phyloP scores from a whole-genome alignment of 108 stramenopile species.

The Nitzschia sp. region DNA sequence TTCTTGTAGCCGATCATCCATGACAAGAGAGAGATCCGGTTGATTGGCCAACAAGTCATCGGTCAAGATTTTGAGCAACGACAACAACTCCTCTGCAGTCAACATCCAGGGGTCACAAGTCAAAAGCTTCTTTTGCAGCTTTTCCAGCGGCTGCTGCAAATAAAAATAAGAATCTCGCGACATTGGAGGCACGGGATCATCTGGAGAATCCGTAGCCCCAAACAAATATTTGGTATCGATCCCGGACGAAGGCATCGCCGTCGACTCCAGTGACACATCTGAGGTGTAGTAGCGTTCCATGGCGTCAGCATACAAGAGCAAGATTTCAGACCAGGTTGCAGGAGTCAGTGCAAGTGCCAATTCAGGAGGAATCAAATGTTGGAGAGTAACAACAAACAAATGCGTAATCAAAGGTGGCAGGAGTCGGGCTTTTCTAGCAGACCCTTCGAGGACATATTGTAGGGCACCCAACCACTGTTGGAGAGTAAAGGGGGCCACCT shows the following conservation, averaged over 20 bases:
- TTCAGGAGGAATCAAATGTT: conserved; percentile 53
- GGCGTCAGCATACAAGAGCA: conserved; percentile 71
- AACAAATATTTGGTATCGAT: conserved; percentile 65
- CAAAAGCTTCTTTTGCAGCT: conserved; percentile 46
- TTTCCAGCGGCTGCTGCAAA: conserved; percentile 19
- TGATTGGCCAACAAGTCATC: conserved; percentile 74
- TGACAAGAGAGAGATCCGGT: conserved; percentile 47
- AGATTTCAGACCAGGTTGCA: conserved; percentile 73
- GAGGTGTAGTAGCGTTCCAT: conserved; percentile 76
- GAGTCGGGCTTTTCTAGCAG: conserved; percentile 54
- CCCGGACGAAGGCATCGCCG: conserved; percentile 43
- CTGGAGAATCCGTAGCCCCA: conserved; percentile 35
- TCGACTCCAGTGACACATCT: conserved; percentile 50
- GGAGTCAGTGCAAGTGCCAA: conserved; percentile 59
- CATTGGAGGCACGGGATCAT: conserved; percentile 24
- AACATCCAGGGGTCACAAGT: conserved; percentile 74
- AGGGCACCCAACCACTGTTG: conserved; percentile 65
- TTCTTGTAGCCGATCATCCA: conserved; percentile 56
- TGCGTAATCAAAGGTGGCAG: conserved; percentile 76
- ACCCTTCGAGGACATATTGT: conserved; percentile 62
- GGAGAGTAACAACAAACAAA: conserved; percentile 68
- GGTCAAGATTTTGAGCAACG: conserved; percentile 59
- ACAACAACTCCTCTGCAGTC: conserved; percentile 73
- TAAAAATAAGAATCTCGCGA: conserved; percentile 5
- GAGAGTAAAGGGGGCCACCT: conserved; percentile 56